Evolutionary conservation across 2,329 filamentous ascomycete species (phyloP).

Genomic region (Cladobotryum protrusum): DNA sequence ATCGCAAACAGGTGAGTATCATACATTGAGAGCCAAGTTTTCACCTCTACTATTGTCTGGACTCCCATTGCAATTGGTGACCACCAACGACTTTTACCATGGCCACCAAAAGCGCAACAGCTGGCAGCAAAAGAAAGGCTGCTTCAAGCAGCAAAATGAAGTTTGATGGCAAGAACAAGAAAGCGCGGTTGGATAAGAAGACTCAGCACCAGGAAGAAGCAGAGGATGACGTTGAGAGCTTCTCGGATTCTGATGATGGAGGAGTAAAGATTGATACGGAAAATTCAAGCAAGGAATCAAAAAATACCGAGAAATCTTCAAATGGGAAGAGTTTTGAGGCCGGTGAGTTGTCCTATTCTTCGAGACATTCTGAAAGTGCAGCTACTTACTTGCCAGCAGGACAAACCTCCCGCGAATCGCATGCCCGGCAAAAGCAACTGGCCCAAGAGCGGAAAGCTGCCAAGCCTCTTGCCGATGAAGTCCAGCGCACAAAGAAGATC

Average conservation of each 20-base stretch:
- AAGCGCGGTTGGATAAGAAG: slow-evolving; percentile 35
- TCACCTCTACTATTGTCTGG: neutral
- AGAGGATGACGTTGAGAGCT: slow-evolving; percentile 37
- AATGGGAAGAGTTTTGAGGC: slow-evolving; percentile 37
- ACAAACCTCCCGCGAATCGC: slow-evolving; percentile 73
- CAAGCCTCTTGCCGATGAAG: slow-evolving; percentile 86
- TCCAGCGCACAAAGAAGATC: slow-evolving; percentile 87
- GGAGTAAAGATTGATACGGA: slow-evolving; percentile 41
- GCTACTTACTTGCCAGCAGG: slow-evolving; percentile 5
- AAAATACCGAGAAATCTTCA: slow-evolving; percentile 25
- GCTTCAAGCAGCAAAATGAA: slow-evolving; percentile 38
- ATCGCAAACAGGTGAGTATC: slow-evolving; percentile 11
- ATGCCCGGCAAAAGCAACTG: slow-evolving; percentile 86
- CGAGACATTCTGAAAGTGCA: neutral
- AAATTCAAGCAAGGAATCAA: slow-evolving; percentile 29
- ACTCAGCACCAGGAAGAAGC: slow-evolving; percentile 24
- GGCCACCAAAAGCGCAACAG: slow-evolving; percentile 42
- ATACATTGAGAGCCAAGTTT: slow-evolving; percentile 3
- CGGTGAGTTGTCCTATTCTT: slow-evolving; percentile 25
- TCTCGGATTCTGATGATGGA: slow-evolving; percentile 48
- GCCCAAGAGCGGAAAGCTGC: slow-evolving; percentile 83
- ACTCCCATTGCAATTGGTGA: slow-evolving; percentile 1
- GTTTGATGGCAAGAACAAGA: slow-evolving; percentile 41
- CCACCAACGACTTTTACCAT: slow-evolving; percentile 27
- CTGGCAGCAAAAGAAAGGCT: slow-evolving; percentile 53